Percentiles rank a stretch among this genome's conserved stretches.
Evolutionary conservation across 257 asterid genomes (phyloP).

Genomic region (Solanum chiquidenum): DNA sequence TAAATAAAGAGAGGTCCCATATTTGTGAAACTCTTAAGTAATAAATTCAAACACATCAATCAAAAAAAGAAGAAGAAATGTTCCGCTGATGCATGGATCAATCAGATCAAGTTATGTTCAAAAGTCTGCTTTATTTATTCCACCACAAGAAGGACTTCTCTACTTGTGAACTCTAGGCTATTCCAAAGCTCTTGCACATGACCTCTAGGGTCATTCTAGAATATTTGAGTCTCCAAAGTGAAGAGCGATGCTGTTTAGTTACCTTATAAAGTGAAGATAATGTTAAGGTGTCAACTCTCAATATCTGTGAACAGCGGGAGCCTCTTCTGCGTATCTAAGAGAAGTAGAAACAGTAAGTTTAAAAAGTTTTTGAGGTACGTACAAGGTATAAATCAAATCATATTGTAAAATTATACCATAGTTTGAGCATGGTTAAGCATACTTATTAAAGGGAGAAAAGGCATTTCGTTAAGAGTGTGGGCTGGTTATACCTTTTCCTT

Average conservation of each 20-base stretch:
- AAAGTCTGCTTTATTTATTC: neutral
- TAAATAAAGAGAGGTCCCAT: neutral
- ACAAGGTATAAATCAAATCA: neutral
- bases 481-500: neutral
- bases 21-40: neutral
- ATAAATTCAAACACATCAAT: neutral
- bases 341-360: neutral
- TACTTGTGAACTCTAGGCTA: neutral
- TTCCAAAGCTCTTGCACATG: neutral
- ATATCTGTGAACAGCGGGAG: neutral
- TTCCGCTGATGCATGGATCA: neutral
- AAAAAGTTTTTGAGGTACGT: neutral
- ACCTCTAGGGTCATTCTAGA: neutral
- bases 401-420: neutral
- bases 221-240: neutral
- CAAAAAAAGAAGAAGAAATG: neutral
- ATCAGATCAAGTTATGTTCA: neutral
- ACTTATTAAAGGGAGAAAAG: neutral
- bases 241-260: neutral
- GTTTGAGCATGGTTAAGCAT: neutral
- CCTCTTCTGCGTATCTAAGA: neutral
- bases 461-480: neutral
- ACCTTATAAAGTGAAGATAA: neutral
- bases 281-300: neutral
- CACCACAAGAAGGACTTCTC: neutral